Evolutionary conservation across 331 rosid species (phyloP).

Genomic region (Spiraea crenata): DNA sequence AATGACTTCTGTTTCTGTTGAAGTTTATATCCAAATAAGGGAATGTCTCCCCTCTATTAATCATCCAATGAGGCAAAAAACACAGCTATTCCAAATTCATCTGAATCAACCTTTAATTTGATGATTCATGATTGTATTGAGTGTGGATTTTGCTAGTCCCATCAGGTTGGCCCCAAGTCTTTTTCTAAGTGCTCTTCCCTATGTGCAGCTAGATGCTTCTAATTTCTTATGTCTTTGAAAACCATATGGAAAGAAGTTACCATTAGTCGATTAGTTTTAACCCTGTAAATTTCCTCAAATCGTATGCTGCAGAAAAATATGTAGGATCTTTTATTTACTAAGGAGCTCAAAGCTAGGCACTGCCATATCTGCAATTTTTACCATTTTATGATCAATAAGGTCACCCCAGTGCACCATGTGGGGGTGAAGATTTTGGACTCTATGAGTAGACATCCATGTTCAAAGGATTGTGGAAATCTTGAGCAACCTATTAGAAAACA

Average conservation of each 20-base stretch:
- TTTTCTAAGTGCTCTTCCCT: slow-evolving; percentile 30
- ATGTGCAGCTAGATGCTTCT: slow-evolving; percentile 28
- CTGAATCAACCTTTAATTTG: not conserved
- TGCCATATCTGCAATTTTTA: too few relatives aligned
- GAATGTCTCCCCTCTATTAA: too few relatives aligned
- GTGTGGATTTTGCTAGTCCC: slow-evolving; percentile 12
- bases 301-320: too few relatives aligned
- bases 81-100: not conserved
- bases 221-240: slow-evolving; percentile 3
- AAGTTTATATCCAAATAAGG: too few relatives aligned
- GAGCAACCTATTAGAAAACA: slow-evolving; percentile 25
- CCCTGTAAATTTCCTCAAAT: too few relatives aligned
- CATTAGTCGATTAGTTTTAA: too few relatives aligned
- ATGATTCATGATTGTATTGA: slow-evolving; percentile 18
- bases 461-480: slow-evolving; percentile 35
- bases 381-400: not conserved
- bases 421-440: slow-evolving; percentile 3
- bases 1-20: too few relatives aligned
- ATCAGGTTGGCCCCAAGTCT: slow-evolving; percentile 22
- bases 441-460: slow-evolving; percentile 24
- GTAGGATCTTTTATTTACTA: too few relatives aligned
- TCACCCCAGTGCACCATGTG: slow-evolving; percentile 7
- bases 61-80: too few relatives aligned
- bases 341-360: too few relatives aligned
- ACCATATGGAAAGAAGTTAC: not conserved